These are phyloP conservation scores for Funneliformis geosporum DNA, from an alignment of 192 early-diverging fungal genomes.

Conservation along the genomic window DNA sequence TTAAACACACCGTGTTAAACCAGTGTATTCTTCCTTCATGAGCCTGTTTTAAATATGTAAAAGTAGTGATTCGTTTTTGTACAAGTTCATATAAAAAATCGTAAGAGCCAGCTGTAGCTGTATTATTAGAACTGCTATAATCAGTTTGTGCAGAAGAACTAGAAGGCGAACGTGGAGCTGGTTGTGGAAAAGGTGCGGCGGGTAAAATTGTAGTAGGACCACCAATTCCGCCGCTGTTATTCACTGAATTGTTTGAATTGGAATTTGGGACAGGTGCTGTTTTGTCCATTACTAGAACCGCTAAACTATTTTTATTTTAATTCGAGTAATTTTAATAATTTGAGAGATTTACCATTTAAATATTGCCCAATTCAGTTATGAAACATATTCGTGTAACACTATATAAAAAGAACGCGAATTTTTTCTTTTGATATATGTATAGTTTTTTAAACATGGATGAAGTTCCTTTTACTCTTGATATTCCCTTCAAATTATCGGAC, in stretches of 20 bases:
- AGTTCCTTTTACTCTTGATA: background rate
- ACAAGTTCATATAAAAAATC: conserved; percentile 48
- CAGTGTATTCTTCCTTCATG: conserved; percentile 52
- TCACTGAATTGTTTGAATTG: background rate
- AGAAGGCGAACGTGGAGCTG: conserved; percentile 23
- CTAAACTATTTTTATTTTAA: no score
- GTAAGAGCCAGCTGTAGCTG: conserved; percentile 28
- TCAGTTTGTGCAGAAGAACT: background rate
- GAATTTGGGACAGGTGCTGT: background rate
- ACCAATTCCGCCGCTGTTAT: background rate
- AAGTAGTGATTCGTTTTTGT: conserved; percentile 48
- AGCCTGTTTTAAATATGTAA: conserved; percentile 44
- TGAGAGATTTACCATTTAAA: no score
- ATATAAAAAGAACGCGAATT: background rate
- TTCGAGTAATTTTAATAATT: no score
- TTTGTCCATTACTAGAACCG: background rate
- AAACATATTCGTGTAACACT: no score
- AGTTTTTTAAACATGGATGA: background rate
- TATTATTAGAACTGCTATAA: background rate
- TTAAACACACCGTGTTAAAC: conserved; percentile 50
- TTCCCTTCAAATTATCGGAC: background rate
- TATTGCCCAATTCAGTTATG: no score
- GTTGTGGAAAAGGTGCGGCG: conserved; percentile 18
- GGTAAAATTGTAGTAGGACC: conserved; percentile 3
- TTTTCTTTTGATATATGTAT: background rate